phyloP scores from a whole-genome alignment of 768 basidiomycete species.

The Daedaleopsis sinensis region DNA sequence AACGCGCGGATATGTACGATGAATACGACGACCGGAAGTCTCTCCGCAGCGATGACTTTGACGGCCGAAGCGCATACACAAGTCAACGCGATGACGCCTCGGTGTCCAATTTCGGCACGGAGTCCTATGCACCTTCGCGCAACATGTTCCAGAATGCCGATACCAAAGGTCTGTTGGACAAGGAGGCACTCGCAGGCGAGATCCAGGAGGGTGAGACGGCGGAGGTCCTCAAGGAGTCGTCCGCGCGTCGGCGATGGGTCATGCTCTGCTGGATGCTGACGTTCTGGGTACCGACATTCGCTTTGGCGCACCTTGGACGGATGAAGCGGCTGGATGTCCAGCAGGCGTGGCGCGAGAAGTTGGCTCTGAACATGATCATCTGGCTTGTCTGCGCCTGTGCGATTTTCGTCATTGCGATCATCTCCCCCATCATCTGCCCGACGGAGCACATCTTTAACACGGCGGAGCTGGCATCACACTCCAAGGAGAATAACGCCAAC shows the following conservation, averaged over 20 bases:
- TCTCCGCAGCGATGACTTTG: conserved; percentile 75
- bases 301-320: conserved; percentile 72
- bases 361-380: conserved; percentile 93
- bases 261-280: conserved; percentile 86
- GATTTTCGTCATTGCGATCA: conserved; percentile 89
- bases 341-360: conserved; percentile 97
- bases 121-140: conserved; percentile 90
- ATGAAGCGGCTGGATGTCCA: conserved; percentile 95
- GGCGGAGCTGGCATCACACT: conserved; percentile 76
- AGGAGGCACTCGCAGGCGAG: conserved; percentile 84
- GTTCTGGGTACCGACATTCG: conserved; percentile 83
- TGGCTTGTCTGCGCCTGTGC: conserved; percentile 92
- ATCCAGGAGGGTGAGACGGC: conserved; percentile 86
- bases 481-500: conserved; percentile 60
- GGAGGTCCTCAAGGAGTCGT: conserved; percentile 83
- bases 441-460: conserved; percentile 88
- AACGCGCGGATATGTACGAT: conserved; percentile 74
- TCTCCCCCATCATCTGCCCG: conserved; percentile 91
- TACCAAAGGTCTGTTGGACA: conserved; percentile 71
- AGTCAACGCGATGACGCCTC: conserved; percentile 81
- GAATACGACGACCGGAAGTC: conserved; percentile 79
- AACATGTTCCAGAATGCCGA: conserved; percentile 94
- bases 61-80: conserved; percentile 76
- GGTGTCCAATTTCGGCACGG: conserved; percentile 82
- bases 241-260: conserved; percentile 86